Percentiles rank a stretch among this genome's conserved stretches.
Conservation (phyloP, 306 rosid species). For the Ziziphus jujuba region DNA sequence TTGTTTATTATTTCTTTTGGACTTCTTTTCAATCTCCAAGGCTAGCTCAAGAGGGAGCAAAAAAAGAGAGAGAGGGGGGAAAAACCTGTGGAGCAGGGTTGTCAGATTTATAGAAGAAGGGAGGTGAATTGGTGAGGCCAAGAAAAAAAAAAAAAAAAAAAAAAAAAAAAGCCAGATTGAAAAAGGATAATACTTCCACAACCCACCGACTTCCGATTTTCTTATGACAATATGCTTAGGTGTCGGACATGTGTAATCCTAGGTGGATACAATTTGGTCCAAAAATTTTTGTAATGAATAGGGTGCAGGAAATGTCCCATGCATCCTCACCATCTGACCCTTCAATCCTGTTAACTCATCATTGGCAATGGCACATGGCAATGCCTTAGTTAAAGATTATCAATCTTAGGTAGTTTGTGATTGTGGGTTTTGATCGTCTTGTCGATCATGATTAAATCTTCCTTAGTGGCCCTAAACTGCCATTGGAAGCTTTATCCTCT, state of each 20-base stretch:
- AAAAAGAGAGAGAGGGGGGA: conserved; percentile 18
- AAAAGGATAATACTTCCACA: conserved; percentile 29
- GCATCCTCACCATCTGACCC: neutral
- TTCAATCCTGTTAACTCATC: neutral
- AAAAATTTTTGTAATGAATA: neutral
- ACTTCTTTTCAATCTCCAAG: conserved; percentile 40
- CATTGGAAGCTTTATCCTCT: neutral
- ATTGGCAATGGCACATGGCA: neutral
- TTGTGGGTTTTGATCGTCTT: neutral
- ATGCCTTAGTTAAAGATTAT: neutral
- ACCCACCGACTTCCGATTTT: conserved; percentile 40
- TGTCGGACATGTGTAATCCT: conserved; percentile 40
- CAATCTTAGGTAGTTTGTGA: neutral
- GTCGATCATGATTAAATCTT: neutral
- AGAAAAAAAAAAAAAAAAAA: neutral
- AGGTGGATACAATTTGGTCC: conserved; percentile 16
- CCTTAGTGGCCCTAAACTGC: neutral
- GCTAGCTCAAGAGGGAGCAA: conserved; percentile 20
- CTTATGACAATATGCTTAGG: conserved; percentile 45
- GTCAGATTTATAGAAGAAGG: conserved; percentile 55
- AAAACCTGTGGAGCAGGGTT: conserved; percentile 40
- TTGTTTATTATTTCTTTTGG: conserved; percentile 46
- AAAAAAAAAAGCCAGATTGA: neutral
- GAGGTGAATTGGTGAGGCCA: conserved; percentile 20
- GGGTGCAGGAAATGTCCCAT: neutral